These are phyloP conservation scores for Botrytis porri DNA, from an alignment of 2,329 filamentous ascomycete species.

Conservation along the genomic window DNA sequence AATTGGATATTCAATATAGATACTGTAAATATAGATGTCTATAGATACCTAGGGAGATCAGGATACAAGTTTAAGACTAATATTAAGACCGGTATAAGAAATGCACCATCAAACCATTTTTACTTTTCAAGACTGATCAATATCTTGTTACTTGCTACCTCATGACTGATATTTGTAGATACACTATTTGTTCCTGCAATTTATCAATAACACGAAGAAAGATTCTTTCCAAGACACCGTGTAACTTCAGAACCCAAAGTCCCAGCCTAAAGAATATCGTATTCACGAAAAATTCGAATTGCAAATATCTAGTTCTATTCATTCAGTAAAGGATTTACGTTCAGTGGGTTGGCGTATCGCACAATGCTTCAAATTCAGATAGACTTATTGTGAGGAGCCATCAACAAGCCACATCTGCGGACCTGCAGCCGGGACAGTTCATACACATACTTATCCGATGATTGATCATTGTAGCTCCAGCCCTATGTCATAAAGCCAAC, in stretches of 20 bases:
- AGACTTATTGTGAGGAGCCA: slow-evolving; percentile 4
- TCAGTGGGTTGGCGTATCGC: not conserved
- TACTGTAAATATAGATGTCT: not conserved
- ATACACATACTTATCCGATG: slow-evolving; percentile 1
- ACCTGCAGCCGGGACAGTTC: slow-evolving; percentile 5
- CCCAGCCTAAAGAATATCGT: slow-evolving; percentile 1
- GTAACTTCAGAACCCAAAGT: slow-evolving; percentile 10
- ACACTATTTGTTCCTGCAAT: not conserved
- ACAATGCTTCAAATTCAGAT: not conserved
- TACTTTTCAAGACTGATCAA: not conserved
- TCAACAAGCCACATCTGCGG: not conserved
- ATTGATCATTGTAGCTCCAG: slow-evolving; percentile 8
- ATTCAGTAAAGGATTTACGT: not conserved
- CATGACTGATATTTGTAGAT: slow-evolving; percentile 13
- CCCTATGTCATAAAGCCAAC: slow-evolving; percentile 15
- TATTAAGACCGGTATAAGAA: not conserved
- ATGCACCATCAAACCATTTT: not conserved
- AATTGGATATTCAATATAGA: not conserved
- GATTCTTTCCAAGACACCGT: slow-evolving; percentile 7
- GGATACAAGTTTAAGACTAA: not conserved
- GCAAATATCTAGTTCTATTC: slow-evolving; percentile 1
- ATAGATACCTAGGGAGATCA: not conserved
- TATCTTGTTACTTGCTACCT: slow-evolving; percentile 1
- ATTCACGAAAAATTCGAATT: not conserved
- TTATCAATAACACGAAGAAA: slow-evolving; percentile 4